Conservation (phyloP, 2,329 filamentous ascomycete genomes). For the Dactylellina parvicollis region DNA sequence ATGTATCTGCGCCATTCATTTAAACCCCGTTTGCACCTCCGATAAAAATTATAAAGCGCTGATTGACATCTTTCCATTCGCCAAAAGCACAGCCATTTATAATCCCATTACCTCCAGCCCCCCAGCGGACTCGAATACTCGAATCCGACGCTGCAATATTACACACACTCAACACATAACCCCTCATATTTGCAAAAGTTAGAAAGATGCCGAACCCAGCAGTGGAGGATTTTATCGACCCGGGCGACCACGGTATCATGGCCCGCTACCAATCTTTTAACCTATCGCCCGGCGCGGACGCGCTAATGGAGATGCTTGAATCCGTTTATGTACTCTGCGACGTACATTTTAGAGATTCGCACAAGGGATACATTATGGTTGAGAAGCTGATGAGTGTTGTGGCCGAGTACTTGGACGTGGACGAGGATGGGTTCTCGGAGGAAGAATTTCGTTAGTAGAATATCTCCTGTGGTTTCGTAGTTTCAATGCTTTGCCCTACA, state of each 20-base stretch:
- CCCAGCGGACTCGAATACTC: too few relatives aligned
- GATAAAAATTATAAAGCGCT: too few relatives aligned
- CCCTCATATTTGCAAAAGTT: too few relatives aligned
- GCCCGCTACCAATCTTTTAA: constrained; percentile 47
- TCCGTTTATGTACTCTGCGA: constrained; percentile 30
- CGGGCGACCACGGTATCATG: constrained; percentile 40
- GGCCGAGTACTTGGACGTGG: constrained; percentile 20
- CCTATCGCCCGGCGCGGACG: constrained; percentile 37
- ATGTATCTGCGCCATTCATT: neutral
- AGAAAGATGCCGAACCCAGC: constrained; percentile 14
- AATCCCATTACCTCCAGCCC: too few relatives aligned
- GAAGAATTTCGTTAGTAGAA: constrained; percentile 11
- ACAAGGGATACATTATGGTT: constrained; percentile 33
- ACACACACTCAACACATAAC: constrained; percentile 10
- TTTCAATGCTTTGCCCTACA: too few relatives aligned
- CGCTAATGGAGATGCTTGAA: constrained; percentile 40
- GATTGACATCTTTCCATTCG: too few relatives aligned
- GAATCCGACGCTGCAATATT: too few relatives aligned
- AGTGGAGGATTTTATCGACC: constrained; percentile 34
- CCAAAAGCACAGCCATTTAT: too few relatives aligned
- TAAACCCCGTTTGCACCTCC: too few relatives aligned
- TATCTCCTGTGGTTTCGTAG: too few relatives aligned
- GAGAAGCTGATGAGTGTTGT: constrained; percentile 25
- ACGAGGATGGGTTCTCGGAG: constrained; percentile 20
- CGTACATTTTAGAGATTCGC: constrained; percentile 15